A percentile compares a stretch with the other conserved stretches of the same genome.
phyloP scores from a whole-genome alignment of 768 basidiomycete genomes.

The Inosperma sp. region DNA sequence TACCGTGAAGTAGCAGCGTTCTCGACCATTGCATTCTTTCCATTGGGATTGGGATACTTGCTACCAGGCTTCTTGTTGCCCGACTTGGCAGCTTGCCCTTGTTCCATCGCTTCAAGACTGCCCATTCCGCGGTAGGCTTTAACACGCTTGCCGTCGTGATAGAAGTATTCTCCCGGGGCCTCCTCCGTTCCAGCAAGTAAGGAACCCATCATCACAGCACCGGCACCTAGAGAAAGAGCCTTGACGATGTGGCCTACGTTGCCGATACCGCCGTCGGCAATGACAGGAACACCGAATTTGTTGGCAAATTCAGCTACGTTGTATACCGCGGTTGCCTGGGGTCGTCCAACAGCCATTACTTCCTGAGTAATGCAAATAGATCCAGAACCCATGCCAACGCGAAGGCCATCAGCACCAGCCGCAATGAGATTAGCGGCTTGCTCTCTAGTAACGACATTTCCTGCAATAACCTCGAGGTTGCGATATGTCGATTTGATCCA shows the following conservation, averaged over 20 bases:
- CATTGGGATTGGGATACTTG: conserved; percentile 46
- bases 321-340: conserved; percentile 98
- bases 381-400: conserved; percentile 96
- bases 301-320: conserved; percentile 90
- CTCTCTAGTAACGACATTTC: conserved; percentile 97
- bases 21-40: conserved; percentile 50
- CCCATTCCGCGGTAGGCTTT: conserved; percentile 99
- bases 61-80: conserved; percentile 23
- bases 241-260: conserved; percentile 99
- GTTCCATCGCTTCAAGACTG: conserved; percentile 89
- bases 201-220: conserved; percentile 99
- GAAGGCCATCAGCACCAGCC: conserved; percentile 93
- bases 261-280: conserved; percentile 92
- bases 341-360: conserved; percentile 97
- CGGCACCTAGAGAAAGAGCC: conserved; percentile 88
- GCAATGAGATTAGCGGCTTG: conserved; percentile 92
- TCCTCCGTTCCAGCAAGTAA: conserved; percentile 94
- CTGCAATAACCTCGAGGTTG: conserved; percentile 87
- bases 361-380: conserved; percentile 99
- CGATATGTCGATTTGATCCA: conserved; percentile 91
- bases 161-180: conserved; percentile 98
- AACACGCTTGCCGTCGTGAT: conserved; percentile 97
- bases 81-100: conserved; percentile 48
- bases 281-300: conserved; percentile 93
- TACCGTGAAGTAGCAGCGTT: conserved; percentile 96